Base-by-base conservation (phyloP, 2,329 filamentous ascomycete species). In the Cercospora citrullina region DNA sequence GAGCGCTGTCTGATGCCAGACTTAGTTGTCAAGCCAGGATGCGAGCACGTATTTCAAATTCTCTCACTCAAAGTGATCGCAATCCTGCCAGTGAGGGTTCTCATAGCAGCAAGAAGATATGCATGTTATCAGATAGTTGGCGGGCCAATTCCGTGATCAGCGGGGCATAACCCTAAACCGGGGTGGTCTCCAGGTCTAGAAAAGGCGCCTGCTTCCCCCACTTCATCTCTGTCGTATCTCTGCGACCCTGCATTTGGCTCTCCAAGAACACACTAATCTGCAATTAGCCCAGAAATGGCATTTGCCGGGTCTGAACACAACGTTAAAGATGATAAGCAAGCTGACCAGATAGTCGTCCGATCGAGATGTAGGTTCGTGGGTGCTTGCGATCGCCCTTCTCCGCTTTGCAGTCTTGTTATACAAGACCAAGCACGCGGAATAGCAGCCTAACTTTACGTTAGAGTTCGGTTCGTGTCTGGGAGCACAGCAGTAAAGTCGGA, bases 401-500 rank as follows among this genome's bases (percentile, higher is more conserved):
- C 48, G 48, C 48, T 55, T 55, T 28, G 23, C 12, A 55, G 23
- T 28, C 48, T 26, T 28, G 12, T 6, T 4, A 4, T 28, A 23
- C 48, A 28, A 26, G 23, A 16, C n/a, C 7, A 55, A 55, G 48
- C 23, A 30, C 18, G 30, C 45, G 16, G 28, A 31, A 63, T 21
- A 26, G 18, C 60, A 51, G 42, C 28, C 21, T 31, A 51, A 53
- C 61, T 36, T 36, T n/a, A 14, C 28, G 21, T 61, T 64, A 64
- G 57, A 67, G 53, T 67, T 67, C 48, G 23, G 33, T 48, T 57
- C 61, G 65, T 58, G 45, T 23, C 21, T 28, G n/a, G 31, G 28
- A 30, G 14, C 62, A 64, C 36, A 45, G 62, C 36, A n/a, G 30
- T 10, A 23, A n/a, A 61, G 36, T 51, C 65, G 65, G 65, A 64